Conservation (phyloP, 805 yeast species). For the Hermanozyma aechmeae region DNA sequence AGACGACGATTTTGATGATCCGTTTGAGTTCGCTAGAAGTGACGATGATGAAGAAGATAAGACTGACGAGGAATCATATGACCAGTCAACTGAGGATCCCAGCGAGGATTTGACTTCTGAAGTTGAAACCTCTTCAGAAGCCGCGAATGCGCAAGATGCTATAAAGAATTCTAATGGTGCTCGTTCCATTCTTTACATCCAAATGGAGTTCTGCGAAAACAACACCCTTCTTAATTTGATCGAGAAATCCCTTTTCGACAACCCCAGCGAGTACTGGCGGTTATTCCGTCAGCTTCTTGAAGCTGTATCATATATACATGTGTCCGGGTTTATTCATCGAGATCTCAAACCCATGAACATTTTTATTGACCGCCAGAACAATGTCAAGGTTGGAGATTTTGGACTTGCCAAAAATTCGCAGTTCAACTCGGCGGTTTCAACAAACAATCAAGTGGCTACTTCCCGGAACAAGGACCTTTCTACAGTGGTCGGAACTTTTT, state of each 20-base stretch:
- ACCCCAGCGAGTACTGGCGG: constrained; percentile 83
- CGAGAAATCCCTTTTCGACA: constrained; percentile 55
- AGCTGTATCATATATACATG: constrained; percentile 83
- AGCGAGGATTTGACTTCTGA: not conserved
- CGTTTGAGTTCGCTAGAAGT: constrained; percentile 24
- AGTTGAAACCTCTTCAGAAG: too few species aligned
- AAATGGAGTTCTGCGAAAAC: constrained; percentile 98
- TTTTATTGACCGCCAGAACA: constrained; percentile 82
- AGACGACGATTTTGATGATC: constrained; percentile 17
- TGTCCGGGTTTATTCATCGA: constrained; percentile 90
- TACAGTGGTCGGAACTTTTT: constrained; percentile 87
- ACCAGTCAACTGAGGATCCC: too few species aligned
- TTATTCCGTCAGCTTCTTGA: constrained; percentile 79
- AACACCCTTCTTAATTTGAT: constrained; percentile 81
- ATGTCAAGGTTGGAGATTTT: constrained; percentile 92
- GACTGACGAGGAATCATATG: constrained; percentile 1
- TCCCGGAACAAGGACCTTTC: constrained; percentile 60
- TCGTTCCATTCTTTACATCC: constrained; percentile 83
- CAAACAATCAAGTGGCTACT: constrained; percentile 29
- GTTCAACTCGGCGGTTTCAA: constrained; percentile 25
- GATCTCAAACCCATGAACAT: constrained; percentile 94
- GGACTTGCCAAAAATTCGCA: constrained; percentile 92
- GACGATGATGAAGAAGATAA: constrained; percentile 6
- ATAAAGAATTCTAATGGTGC: too few species aligned
- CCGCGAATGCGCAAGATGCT: too few species aligned